Base-by-base conservation (phyloP, 129 eudicot species). In the Rutidosis leptorrhynchoides region DNA sequence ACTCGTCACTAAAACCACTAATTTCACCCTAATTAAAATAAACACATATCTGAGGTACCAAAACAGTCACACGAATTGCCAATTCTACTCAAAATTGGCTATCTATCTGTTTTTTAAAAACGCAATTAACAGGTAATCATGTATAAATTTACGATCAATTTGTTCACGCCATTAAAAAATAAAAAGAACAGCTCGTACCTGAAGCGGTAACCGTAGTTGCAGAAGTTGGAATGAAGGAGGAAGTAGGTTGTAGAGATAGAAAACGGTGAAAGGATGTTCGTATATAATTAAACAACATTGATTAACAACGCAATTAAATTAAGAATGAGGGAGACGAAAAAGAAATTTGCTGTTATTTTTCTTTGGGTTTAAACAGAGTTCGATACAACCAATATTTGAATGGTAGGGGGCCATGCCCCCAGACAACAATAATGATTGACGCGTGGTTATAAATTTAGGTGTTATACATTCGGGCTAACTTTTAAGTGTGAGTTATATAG, bases 221-320 rank as follows among this genome's bases (percentile, higher is more conserved):
- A 43, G 19, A 26, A 20, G 20, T 19, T 37, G 12, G 71, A 40
- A 7, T 54, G 43, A 63, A 55, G 56, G 56, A 48, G 29, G 55
- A 58, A 57, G 69, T 69, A 21, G 25, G 76, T 23, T 55, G 73
- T 24, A 65, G 72, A 76, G 71, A 19, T 43, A 40, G 65, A 64
- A 70, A 46, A 16, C 62, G 37, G 59, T 51, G 73, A 6, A 58
- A 52, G 21, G 77, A 73, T 26, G 78, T 64, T 73, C 63, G 57
- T 64, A 73, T 1, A 33, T 42, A 35, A 33, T 52, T 63, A 62
- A n/a, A n/a, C n/a, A n/a, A n/a, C n/a, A n/a, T n/a, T n/a, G n/a
- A n/a, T n/a, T n/a, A n/a, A n/a, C n/a, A n/a, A n/a, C n/a, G n/a
- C n/a, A n/a, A n/a, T n/a, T n/a, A n/a, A n/a, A n/a, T n/a, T n/a